phyloP scores from a whole-genome alignment of 441 rosid species.

The Erodium trifolium region DNA sequence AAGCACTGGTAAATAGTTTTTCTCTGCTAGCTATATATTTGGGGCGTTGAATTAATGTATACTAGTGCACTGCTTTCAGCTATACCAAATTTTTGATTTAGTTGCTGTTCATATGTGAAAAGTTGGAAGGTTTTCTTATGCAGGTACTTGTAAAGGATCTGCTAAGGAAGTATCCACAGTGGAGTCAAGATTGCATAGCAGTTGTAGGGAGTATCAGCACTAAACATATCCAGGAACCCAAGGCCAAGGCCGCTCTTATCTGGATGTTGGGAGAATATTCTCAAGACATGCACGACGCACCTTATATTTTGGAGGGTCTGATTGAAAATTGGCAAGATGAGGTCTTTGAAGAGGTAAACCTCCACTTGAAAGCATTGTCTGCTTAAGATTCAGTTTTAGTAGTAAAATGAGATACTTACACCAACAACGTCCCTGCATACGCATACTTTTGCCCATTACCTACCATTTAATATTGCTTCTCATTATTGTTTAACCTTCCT shows the following conservation, averaged over 20 bases:
- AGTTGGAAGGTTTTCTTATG: conserved; percentile 17
- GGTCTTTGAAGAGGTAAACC: conserved; percentile 62
- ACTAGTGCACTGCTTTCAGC: background rate
- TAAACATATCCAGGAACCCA: conserved; percentile 79
- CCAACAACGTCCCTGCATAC: background rate
- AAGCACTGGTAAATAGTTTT: conserved; percentile 60
- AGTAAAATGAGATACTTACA: background rate
- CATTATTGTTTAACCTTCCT: too few species aligned
- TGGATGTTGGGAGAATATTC: conserved; percentile 99
- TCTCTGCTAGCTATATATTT: conserved; percentile 11
- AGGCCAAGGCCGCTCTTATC: conserved; percentile 93
- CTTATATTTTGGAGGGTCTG: conserved; percentile 77
- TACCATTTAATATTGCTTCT: too few species aligned
- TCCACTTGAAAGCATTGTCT: conserved; percentile 12
- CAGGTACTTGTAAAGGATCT: conserved; percentile 98
- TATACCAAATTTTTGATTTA: background rate
- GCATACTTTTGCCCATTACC: too few species aligned
- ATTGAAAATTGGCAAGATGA: conserved; percentile 89
- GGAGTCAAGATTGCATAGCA: conserved; percentile 99
- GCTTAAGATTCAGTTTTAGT: background rate
- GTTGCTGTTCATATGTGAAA: conserved; percentile 13
- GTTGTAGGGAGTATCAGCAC: conserved; percentile 98
- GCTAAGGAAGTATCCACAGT: conserved; percentile 91
- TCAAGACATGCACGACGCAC: conserved; percentile 93
- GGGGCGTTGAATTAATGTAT: background rate